These are phyloP conservation scores for Termitomyces titanicus DNA, from an alignment of 768 basidiomycete species.

Conservation along the genomic window DNA sequence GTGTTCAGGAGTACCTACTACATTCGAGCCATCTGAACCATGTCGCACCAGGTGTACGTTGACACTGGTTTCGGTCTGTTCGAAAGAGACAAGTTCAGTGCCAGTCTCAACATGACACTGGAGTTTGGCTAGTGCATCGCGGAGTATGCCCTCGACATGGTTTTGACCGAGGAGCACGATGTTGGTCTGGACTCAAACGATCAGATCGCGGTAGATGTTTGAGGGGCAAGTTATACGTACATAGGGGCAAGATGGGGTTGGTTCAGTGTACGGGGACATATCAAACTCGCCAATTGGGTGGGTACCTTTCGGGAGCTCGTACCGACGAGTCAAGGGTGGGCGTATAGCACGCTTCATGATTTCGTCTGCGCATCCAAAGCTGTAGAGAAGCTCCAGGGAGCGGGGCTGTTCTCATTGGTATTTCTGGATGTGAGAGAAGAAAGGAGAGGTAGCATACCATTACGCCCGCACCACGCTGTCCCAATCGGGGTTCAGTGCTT, in stretches of 20 bases:
- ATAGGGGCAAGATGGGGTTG: conserved; percentile 31
- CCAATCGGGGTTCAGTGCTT: conserved; percentile 28
- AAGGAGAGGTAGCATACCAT: conserved; percentile 22
- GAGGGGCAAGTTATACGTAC: conserved; percentile 17
- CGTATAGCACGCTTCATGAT: conserved; percentile 27
- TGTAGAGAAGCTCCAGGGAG: conserved; percentile 39
- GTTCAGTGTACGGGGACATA: conserved; percentile 25
- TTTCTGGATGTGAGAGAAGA: not conserved
- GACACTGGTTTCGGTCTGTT: conserved; percentile 32
- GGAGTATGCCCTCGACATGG: conserved; percentile 35
- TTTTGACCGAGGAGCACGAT: conserved; percentile 33
- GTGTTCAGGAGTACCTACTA: conserved; percentile 22
- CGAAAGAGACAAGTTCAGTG: conserved; percentile 41
- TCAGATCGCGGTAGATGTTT: not conserved
- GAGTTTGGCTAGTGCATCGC: conserved; percentile 27
- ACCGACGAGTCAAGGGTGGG: conserved; percentile 26
- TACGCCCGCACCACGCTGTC: conserved; percentile 35
- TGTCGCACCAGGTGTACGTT: conserved; percentile 30
- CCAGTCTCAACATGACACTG: conserved; percentile 37
- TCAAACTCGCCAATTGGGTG: conserved; percentile 27
- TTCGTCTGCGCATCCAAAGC: conserved; percentile 35
- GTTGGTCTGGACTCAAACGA: conserved; percentile 22
- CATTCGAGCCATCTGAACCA: conserved; percentile 10
- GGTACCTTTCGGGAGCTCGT: conserved; percentile 30
- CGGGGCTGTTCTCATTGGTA: conserved; percentile 31